A percentile compares a stretch with the other conserved stretches of the same genome.
Conservation (phyloP, 176 grass and related monocot species). For the Alloteropsis semialata region DNA sequence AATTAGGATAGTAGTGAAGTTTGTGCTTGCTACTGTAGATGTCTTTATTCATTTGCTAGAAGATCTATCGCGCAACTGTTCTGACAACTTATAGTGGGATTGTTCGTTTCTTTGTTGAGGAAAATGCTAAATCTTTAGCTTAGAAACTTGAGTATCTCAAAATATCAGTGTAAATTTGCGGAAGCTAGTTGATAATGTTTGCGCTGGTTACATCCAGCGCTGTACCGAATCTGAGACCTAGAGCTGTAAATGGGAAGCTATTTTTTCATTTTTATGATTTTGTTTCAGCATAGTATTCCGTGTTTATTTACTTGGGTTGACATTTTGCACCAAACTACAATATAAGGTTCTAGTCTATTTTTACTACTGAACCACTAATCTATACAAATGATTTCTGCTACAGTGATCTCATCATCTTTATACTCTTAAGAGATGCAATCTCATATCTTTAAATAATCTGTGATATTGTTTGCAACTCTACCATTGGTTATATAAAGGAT, state of each 20-base stretch:
- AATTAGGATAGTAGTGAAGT: conserved; percentile 38
- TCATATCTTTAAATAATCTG: conserved; percentile 1
- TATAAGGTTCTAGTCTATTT: neutral
- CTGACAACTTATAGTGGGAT: conserved; percentile 31
- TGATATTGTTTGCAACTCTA: conserved; percentile 11
- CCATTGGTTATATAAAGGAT: neutral
- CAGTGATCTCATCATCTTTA: neutral
- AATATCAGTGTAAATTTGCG: conserved; percentile 40
- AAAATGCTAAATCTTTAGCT: conserved; percentile 36
- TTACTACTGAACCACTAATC: neutral
- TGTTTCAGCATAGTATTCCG: conserved; percentile 15
- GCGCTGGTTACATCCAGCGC: neutral
- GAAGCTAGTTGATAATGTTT: conserved; percentile 28
- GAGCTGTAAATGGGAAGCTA: conserved; percentile 28
- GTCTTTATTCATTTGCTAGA: conserved; percentile 31
- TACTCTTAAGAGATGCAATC: neutral
- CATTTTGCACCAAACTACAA: conserved; percentile 4
- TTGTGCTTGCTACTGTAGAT: conserved; percentile 37
- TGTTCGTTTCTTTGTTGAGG: conserved; percentile 31
- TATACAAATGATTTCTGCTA: neutral
- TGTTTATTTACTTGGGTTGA: neutral
- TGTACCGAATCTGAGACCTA: conserved; percentile 29
- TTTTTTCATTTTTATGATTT: conserved; percentile 23
- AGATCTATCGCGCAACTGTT: conserved; percentile 19
- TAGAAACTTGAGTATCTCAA: conserved; percentile 9